phyloP scores from a whole-genome alignment of 2,329 filamentous ascomycete species.

The Scorias spongiosa region DNA sequence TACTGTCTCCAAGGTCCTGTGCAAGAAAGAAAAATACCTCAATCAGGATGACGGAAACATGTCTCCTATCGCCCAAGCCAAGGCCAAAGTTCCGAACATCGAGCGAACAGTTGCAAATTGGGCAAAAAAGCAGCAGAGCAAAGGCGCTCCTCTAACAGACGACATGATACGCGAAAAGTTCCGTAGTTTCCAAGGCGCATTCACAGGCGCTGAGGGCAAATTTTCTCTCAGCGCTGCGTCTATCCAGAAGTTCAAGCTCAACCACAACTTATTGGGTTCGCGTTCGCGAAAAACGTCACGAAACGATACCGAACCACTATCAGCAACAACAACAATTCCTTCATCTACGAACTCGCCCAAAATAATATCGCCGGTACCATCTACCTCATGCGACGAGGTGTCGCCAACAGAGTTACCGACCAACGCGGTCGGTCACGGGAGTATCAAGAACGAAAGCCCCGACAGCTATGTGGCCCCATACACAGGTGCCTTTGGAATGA shows the following conservation, averaged over 20 bases:
- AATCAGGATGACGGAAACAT: slow-evolving; percentile 63
- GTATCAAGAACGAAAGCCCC: slow-evolving; percentile 43
- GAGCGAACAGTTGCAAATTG: slow-evolving; percentile 81
- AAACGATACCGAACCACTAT: slow-evolving; percentile 54
- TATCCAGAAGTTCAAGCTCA: slow-evolving; percentile 93
- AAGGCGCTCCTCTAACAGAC: slow-evolving; percentile 60
- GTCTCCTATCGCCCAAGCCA: slow-evolving; percentile 67
- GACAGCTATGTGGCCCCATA: slow-evolving; percentile 44
- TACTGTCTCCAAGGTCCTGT: slow-evolving; percentile 95
- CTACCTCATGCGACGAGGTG: slow-evolving; percentile 37
- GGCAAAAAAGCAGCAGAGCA: slow-evolving; percentile 65
- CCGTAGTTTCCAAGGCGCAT: slow-evolving; percentile 51
- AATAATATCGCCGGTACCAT: slow-evolving; percentile 59
- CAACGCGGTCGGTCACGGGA: slow-evolving; percentile 54
- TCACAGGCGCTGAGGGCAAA: slow-evolving; percentile 55
- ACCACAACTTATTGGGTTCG: slow-evolving; percentile 48
- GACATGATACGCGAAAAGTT: slow-evolving; percentile 76
- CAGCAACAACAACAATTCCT: slow-evolving; percentile 28
- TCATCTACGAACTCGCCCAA: slow-evolving; percentile 48
- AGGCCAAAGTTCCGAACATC: slow-evolving; percentile 79
- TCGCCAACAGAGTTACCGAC: slow-evolving; percentile 51
- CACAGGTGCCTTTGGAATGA: slow-evolving; percentile 43
- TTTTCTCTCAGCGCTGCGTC: slow-evolving; percentile 60
- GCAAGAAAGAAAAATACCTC: slow-evolving; percentile 88
- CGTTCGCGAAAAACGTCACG: slow-evolving; percentile 41